These are phyloP conservation scores for Xylariaceae sp. DNA, from an alignment of 2,329 filamentous ascomycete species.

Conservation along the genomic window DNA sequence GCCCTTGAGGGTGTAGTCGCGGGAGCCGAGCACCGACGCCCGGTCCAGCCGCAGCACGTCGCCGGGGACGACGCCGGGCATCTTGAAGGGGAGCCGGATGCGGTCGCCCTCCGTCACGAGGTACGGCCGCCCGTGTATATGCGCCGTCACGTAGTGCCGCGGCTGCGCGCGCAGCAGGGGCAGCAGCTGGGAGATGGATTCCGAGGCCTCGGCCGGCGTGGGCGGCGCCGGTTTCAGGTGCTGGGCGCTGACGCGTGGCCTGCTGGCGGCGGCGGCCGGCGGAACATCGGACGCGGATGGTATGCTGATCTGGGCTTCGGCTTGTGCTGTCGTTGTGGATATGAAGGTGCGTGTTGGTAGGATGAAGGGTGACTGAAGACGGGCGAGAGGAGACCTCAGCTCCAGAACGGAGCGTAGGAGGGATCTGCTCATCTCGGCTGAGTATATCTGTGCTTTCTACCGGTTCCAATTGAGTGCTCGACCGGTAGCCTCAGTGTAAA, in stretches of 20 bases:
- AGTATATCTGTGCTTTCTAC: background rate
- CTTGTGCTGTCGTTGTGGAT: constrained; percentile 27
- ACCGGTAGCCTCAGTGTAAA: no score
- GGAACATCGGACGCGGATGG: no score
- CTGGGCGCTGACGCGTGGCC: no score
- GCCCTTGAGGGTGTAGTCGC: constrained; percentile 86
- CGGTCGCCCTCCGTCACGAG: constrained; percentile 72
- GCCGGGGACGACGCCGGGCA: constrained; percentile 70
- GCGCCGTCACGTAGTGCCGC: constrained; percentile 70
- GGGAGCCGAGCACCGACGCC: constrained; percentile 72
- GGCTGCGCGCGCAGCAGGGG: constrained; percentile 69
- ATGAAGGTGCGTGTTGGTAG: constrained; percentile 42
- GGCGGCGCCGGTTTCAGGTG: constrained; percentile 5
- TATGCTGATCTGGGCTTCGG: constrained; percentile 28
- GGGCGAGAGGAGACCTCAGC: constrained; percentile 43
- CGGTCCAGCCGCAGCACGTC: constrained; percentile 85
- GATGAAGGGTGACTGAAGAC: constrained; percentile 46
- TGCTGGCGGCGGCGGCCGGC: no score
- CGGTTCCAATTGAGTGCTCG: background rate
- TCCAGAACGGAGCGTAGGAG: constrained; percentile 60
- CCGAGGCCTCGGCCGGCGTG: constrained; percentile 46
- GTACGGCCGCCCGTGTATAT: constrained; percentile 75
- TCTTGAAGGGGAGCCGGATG: constrained; percentile 72
- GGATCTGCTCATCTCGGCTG: constrained; percentile 48
- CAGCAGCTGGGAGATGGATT: constrained; percentile 47